Evolutionary conservation across 1,284 basidiomycete genomes (phyloP).

Genomic region (Microbotryum lychnidis-dioicae): DNA sequence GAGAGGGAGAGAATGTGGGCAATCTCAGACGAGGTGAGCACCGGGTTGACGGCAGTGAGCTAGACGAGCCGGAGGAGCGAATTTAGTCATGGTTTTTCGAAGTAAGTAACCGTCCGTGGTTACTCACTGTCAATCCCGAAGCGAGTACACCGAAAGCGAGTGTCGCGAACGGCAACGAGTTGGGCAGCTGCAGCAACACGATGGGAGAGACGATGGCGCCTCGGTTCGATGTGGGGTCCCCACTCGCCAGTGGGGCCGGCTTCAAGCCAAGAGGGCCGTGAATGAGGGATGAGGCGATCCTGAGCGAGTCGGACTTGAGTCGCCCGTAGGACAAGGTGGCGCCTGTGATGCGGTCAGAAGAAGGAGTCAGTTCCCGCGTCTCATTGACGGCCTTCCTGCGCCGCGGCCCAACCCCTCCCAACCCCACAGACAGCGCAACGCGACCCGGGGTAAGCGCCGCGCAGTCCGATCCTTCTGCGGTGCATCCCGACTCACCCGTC

Average conservation of each 20-base stretch:
- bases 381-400: neutral
- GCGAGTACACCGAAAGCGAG: constrained; percentile 39
- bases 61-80: constrained; percentile 2
- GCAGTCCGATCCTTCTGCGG: too few relatives aligned
- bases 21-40: constrained; percentile 39
- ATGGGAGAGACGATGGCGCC: constrained; percentile 34
- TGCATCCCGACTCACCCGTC: constrained; percentile 14
- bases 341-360: constrained; percentile 2
- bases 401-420: neutral
- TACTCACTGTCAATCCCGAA: constrained; percentile 28
- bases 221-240: constrained; percentile 19
- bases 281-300: constrained; percentile 22
- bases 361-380: neutral
- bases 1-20: constrained; percentile 40
- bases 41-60: constrained; percentile 40
- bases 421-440: neutral
- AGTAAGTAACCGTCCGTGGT: too few relatives aligned
- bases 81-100: too few relatives aligned
- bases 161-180: constrained; percentile 39
- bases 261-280: constrained; percentile 13
- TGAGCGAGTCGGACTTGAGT: constrained; percentile 20
- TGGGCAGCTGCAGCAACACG: constrained; percentile 41
- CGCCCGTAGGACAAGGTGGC: constrained; percentile 19
- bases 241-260: constrained; percentile 11
- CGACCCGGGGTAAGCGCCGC: neutral